phyloP scores from a whole-genome alignment of 139 green algal species.

The Closterium sp. region DNA sequence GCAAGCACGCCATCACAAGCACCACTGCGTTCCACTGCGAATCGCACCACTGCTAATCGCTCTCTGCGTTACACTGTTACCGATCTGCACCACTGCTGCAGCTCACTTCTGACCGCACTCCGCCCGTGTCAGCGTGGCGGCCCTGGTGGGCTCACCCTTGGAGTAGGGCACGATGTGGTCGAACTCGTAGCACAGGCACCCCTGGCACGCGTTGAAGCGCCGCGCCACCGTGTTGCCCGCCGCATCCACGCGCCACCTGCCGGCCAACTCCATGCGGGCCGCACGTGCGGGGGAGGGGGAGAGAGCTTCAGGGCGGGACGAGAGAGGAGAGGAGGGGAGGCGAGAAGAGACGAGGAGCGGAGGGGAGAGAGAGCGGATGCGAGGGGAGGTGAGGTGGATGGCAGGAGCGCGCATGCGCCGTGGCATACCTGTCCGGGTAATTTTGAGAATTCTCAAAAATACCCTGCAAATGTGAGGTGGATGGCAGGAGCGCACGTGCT shows the following conservation, averaged over 20 bases:
- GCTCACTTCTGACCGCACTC: too few relatives aligned
- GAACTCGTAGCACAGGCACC: conserved; percentile 55
- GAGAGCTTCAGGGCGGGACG: not conserved
- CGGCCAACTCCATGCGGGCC: not conserved
- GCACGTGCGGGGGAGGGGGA: not conserved
- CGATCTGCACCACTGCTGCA: not conserved
- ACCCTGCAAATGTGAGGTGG: too few relatives aligned
- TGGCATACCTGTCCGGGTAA: too few relatives aligned
- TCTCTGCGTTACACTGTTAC: not conserved
- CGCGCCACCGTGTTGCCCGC: conserved; percentile 46
- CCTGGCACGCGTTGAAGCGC: conserved; percentile 22
- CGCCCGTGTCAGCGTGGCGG: too few relatives aligned
- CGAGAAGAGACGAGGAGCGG: not conserved
- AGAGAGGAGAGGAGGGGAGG: not conserved
- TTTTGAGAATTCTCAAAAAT: too few relatives aligned
- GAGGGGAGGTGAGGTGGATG: not conserved
- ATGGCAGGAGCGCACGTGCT: too few relatives aligned
- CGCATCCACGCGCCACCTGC: conserved; percentile 38
- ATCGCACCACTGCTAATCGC: not conserved
- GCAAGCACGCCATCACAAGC: not conserved
- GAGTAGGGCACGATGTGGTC: conserved; percentile 52
- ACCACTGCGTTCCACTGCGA: too few relatives aligned
- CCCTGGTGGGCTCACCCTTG: too few relatives aligned
- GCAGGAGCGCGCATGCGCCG: too few relatives aligned
- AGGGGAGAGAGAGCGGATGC: not conserved